Conservation (phyloP, 1,284 basidiomycete species). For the Schizophyllum amplum region DNA sequence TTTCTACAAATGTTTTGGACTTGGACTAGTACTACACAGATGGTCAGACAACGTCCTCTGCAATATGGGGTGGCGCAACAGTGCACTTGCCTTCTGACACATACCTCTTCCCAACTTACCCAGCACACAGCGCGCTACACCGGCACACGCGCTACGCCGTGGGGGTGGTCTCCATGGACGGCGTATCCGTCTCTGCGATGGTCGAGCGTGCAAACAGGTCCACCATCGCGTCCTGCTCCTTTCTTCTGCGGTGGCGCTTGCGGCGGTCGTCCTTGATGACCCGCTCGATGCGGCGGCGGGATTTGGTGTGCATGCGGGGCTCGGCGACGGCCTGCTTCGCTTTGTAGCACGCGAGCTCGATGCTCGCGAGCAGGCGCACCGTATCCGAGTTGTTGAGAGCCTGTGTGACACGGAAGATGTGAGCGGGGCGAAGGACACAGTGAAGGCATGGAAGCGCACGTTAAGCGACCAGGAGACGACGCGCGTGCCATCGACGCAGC, state of each 20-base stretch:
- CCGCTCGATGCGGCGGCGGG: slow-evolving; percentile 62
- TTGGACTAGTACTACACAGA: neutral
- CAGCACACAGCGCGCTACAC: neutral
- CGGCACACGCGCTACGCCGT: neutral
- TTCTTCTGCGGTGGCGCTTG: slow-evolving; percentile 66
- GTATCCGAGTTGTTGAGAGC: slow-evolving; percentile 75
- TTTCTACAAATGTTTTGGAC: neutral
- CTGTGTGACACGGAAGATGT: slow-evolving; percentile 27
- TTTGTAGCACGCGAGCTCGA: slow-evolving; percentile 72
- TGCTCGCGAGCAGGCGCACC: slow-evolving; percentile 66
- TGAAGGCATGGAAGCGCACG: slow-evolving; percentile 29
- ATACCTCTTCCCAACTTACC: neutral
- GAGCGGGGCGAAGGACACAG: neutral
- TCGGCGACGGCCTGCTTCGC: slow-evolving; percentile 60
- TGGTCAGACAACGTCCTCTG: neutral
- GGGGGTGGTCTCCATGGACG: neutral
- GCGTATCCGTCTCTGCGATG: slow-evolving; percentile 2
- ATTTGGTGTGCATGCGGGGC: slow-evolving; percentile 51
- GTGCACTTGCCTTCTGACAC: neutral
- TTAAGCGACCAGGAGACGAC: slow-evolving; percentile 82
- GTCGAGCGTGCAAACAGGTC: slow-evolving; percentile 60
- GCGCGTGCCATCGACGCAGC: slow-evolving; percentile 58
- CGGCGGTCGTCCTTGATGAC: slow-evolving; percentile 75
- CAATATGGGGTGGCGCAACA: neutral
- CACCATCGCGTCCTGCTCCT: slow-evolving; percentile 72